Conservation (phyloP, 2,329 filamentous ascomycete species). For the Colletotrichum musae region DNA sequence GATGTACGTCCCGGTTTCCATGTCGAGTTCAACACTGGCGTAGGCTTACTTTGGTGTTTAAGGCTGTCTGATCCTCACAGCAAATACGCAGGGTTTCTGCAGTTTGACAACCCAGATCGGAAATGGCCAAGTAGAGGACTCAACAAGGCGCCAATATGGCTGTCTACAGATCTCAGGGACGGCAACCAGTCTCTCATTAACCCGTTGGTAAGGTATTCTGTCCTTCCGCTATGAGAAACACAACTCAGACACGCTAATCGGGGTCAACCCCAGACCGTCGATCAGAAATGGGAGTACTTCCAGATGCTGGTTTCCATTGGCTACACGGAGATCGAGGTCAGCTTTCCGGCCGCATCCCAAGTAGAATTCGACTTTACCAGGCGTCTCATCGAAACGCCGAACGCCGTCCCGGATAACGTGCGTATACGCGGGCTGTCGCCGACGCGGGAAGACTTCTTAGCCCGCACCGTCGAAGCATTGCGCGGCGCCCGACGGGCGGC, state of each 20-base stretch:
- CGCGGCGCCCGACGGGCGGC: constrained; percentile 7
- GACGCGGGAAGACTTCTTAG: constrained; percentile 23
- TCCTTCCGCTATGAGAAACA: not conserved
- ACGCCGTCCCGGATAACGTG: constrained; percentile 9
- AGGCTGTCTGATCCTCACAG: constrained; percentile 20
- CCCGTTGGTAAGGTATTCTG: not conserved
- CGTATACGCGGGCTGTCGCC: constrained; percentile 19
- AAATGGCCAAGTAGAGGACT: constrained; percentile 12
- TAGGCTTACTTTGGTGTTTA: not conserved
- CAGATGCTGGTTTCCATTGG: constrained; percentile 28
- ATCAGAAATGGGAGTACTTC: constrained; percentile 31
- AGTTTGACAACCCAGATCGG: constrained; percentile 10
- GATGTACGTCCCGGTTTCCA: not conserved
- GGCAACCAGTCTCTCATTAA: constrained; percentile 22
- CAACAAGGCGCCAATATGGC: constrained; percentile 4
- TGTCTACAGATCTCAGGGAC: constrained; percentile 22
- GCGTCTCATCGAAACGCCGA: constrained; percentile 12
- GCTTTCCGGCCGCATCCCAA: constrained; percentile 22
- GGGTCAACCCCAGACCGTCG: not conserved
- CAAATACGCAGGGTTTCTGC: constrained; percentile 24
- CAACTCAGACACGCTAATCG: not conserved
- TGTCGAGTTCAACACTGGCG: not conserved
- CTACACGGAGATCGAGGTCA: constrained; percentile 22
- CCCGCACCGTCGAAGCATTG: constrained; percentile 21
- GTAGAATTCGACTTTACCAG: constrained; percentile 26